These are phyloP conservation scores for Cercospora sesami DNA, from an alignment of 2,329 filamentous ascomycete species.

Conservation along the genomic window DNA sequence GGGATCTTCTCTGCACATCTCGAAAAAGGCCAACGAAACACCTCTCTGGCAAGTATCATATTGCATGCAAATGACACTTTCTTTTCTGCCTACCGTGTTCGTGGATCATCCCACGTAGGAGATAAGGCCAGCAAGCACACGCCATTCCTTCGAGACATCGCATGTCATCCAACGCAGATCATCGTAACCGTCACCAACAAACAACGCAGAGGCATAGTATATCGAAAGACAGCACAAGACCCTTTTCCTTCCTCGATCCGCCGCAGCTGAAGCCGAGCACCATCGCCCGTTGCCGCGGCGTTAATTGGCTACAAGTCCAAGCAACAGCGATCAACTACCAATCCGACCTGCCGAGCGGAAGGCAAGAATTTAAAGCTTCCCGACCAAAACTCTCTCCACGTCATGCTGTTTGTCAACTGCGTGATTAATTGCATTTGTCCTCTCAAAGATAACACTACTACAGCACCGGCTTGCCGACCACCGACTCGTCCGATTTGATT, in stretches of 20 bases:
- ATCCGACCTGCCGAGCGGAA: background rate
- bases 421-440: background rate
- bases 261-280: background rate
- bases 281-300: background rate
- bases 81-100: background rate
- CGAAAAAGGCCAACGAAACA: background rate
- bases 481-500: background rate
- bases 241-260: background rate
- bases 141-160: background rate
- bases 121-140: background rate
- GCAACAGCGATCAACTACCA: background rate
- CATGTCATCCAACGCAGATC: background rate
- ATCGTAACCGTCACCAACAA: background rate
- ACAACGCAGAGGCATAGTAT: background rate
- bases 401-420: constrained; percentile 5
- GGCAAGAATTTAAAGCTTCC: background rate
- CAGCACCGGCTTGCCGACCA: background rate
- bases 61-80: background rate
- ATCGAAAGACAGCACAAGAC: background rate
- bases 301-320: background rate
- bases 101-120: background rate
- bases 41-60: background rate
- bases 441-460: background rate
- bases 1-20: background rate
- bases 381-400: background rate